Percentiles rank a stretch among this genome's conserved stretches.
Evolutionary conservation across 169 alveolate species (phyloP).

Genomic region (Fabrea salina): DNA sequence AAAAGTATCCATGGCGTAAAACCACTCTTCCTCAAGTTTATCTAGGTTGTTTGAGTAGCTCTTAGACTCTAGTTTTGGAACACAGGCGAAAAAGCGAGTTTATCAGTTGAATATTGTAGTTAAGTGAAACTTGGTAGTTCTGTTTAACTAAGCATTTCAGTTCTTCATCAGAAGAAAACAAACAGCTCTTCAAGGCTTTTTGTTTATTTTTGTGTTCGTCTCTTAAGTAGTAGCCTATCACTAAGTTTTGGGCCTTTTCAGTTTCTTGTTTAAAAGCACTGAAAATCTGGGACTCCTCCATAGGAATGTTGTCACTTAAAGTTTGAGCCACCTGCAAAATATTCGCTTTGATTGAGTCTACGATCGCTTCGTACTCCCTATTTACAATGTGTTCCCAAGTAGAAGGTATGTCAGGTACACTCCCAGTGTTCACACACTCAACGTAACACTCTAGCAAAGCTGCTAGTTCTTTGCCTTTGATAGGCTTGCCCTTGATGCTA

Average conservation of each 20-base stretch:
- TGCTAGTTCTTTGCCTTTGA: neutral
- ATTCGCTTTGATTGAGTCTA: neutral
- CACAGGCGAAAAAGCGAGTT: neutral
- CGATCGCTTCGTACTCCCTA: neutral
- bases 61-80: neutral
- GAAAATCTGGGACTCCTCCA: neutral
- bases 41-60: neutral
- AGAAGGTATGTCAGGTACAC: neutral
- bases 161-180: neutral
- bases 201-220: neutral
- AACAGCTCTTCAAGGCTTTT: neutral
- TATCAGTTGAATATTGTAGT: neutral
- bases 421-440: neutral
- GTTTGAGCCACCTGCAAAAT: neutral
- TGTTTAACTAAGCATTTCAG: neutral
- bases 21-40: constrained; percentile 14
- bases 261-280: neutral
- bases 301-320: neutral
- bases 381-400: constrained; percentile 4
- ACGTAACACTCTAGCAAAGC: neutral
- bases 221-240: neutral
- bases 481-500: neutral
- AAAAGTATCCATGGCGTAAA: neutral
- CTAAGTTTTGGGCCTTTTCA: neutral
- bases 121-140: neutral